phyloP scores from a whole-genome alignment of 371 early-diverging fungal species.

The Encephalitozoon cuniculi region DNA sequence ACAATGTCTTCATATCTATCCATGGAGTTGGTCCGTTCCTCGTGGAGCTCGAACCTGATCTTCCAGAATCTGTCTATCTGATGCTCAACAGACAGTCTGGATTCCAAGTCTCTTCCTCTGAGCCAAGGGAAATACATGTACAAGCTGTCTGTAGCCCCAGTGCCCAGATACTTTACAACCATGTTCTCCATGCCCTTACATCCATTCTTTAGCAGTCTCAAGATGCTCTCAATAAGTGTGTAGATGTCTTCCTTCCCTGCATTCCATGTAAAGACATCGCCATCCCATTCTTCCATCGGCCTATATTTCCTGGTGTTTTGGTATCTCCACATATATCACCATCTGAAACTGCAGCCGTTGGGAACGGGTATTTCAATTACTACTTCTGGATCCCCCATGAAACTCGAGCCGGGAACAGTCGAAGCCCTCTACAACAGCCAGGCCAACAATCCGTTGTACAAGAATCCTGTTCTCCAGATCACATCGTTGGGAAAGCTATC shows the following conservation, averaged over 20 bases:
- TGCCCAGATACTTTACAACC: not conserved
- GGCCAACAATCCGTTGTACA: conserved; percentile 37
- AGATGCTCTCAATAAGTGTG: not conserved
- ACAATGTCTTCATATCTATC: not conserved
- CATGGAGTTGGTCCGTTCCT: not conserved
- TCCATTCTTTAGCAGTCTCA: not conserved
- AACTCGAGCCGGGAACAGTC: conserved; percentile 43
- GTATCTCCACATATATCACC: not conserved
- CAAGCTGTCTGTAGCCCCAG: not conserved
- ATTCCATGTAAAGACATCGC: not conserved
- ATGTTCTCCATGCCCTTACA: not conserved
- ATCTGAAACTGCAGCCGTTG: not conserved
- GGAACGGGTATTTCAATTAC: not conserved
- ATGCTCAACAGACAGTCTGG: not conserved
- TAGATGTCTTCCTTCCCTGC: not conserved
- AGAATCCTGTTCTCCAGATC: conserved; percentile 47
- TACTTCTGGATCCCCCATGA: conserved; percentile 19
- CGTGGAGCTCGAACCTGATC: not conserved
- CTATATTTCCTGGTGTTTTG: not conserved
- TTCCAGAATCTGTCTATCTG: not conserved
- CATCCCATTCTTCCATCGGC: not conserved
- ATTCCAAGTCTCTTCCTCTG: too few relatives aligned
- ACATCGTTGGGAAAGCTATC: conserved; percentile 7
- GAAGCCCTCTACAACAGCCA: conserved; percentile 48
- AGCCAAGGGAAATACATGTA: not conserved